Evolutionary conservation across 164 flowering plant genomes (phyloP).

Genomic region (Akebia trifoliata): DNA sequence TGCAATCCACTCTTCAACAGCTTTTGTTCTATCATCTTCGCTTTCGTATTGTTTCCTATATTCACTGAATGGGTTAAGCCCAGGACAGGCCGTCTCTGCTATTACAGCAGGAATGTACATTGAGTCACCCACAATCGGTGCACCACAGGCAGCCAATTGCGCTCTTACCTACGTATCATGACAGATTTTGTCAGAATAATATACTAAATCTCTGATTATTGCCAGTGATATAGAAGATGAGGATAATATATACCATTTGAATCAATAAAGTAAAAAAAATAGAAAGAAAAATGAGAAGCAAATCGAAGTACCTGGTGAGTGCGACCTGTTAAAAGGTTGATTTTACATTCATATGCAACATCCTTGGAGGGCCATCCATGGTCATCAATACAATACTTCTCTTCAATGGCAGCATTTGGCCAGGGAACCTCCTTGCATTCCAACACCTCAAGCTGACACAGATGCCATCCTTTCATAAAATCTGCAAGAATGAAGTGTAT

Average conservation of each 20-base stretch:
- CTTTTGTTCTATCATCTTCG: conserved; percentile 40
- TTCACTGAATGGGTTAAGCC: conserved; percentile 64
- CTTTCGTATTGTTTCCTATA: conserved; percentile 24
- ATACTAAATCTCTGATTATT: not conserved
- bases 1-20: conserved; percentile 59
- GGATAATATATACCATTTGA: not conserved
- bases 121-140: conserved; percentile 91
- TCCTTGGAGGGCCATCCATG: conserved; percentile 75
- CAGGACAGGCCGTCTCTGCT: conserved; percentile 55
- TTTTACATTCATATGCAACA: conserved; percentile 80
- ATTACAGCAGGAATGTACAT: conserved; percentile 89
- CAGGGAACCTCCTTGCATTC: conserved; percentile 85
- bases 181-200: not conserved
- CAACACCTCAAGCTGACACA: conserved; percentile 84
- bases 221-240: not conserved
- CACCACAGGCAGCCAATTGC: conserved; percentile 86
- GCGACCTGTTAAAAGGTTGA: conserved; percentile 83
- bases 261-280: not conserved
- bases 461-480: conserved; percentile 57
- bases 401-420: conserved; percentile 50
- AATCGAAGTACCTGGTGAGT: conserved; percentile 78
- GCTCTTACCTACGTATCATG: conserved; percentile 67
- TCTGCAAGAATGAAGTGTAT: conserved; percentile 33
- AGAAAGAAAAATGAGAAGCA: not conserved
- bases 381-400: conserved; percentile 52